A percentile compares a stretch with the other conserved stretches of the same genome.
These are phyloP conservation scores for Dryas drummondii DNA, from an alignment of 306 rosid genomes.

Conservation along the genomic window DNA sequence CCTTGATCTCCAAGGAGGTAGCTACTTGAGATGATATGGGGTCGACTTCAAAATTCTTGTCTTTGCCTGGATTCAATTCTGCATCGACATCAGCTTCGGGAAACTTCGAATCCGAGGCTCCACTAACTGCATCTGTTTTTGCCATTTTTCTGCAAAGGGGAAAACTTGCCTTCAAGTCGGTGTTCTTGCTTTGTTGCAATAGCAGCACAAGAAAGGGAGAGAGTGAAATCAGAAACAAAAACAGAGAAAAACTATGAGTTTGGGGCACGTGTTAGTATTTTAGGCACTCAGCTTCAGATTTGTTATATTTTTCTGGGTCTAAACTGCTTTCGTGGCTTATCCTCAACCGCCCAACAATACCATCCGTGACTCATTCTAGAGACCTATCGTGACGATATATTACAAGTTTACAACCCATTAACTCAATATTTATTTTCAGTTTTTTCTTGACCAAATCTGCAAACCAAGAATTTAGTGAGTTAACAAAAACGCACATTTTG, in stretches of 20 bases:
- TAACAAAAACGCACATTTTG: too few species aligned
- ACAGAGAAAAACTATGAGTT: conserved; percentile 7
- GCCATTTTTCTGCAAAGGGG: conserved; percentile 38
- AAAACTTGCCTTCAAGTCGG: background rate
- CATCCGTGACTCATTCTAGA: conserved; percentile 20
- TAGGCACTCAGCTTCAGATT: background rate
- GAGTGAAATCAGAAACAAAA: conserved; percentile 3
- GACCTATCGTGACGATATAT: background rate
- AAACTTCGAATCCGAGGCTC: conserved; percentile 29
- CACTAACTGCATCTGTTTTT: conserved; percentile 15
- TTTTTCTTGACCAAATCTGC: too few species aligned
- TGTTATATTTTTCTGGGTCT: conserved; percentile 12
- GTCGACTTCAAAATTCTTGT: conserved; percentile 42
- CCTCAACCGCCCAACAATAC: conserved; percentile 30
- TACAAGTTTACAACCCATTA: too few species aligned
- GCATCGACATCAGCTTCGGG: conserved; percentile 39
- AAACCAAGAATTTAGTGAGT: too few species aligned
- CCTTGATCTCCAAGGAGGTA: conserved; percentile 50
- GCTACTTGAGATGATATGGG: conserved; percentile 46
- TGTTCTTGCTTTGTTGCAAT: conserved; percentile 1
- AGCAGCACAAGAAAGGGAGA: background rate
- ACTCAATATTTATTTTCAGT: too few species aligned
- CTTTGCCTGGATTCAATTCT: conserved; percentile 37
- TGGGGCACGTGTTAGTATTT: conserved; percentile 4
- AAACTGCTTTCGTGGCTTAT: background rate